Conservation (phyloP, 441 rosid genomes). For the Pelargonium fulgidum region DNA sequence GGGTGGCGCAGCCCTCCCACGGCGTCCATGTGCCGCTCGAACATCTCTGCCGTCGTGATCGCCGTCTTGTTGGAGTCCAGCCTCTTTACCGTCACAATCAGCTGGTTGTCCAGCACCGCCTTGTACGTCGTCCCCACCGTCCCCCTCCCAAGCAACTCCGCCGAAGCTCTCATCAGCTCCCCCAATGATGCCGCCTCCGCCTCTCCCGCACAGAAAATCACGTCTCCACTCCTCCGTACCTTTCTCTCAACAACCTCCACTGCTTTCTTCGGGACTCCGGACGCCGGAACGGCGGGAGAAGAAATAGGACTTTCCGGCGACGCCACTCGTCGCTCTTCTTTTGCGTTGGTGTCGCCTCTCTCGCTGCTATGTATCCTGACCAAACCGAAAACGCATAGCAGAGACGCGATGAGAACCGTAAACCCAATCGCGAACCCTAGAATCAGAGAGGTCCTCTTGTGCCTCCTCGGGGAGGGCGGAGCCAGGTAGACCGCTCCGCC, state of each 20-base stretch:
- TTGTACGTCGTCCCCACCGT: slow-evolving; percentile 69
- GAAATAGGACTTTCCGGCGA: slow-evolving; percentile 21
- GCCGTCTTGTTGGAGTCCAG: slow-evolving; percentile 57
- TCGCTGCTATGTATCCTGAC: slow-evolving; percentile 32
- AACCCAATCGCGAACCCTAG: slow-evolving; percentile 47
- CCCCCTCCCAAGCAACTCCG: slow-evolving; percentile 83
- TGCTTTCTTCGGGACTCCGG: slow-evolving; percentile 25
- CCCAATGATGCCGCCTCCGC: slow-evolving; percentile 53
- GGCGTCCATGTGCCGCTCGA: slow-evolving; percentile 62
- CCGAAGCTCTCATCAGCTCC: slow-evolving; percentile 80
- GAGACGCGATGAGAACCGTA: slow-evolving; percentile 34
- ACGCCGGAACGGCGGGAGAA: background rate
- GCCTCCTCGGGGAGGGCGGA: slow-evolving; percentile 36
- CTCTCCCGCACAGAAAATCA: slow-evolving; percentile 64
- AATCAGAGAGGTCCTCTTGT: slow-evolving; percentile 31
- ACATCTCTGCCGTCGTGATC: slow-evolving; percentile 37
- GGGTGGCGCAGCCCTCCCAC: slow-evolving; percentile 68
- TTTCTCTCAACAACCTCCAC: slow-evolving; percentile 20
- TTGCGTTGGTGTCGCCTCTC: slow-evolving; percentile 14
- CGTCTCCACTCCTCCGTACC: slow-evolving; percentile 39
- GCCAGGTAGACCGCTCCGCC: slow-evolving; percentile 35
- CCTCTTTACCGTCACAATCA: slow-evolving; percentile 69
- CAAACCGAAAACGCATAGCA: slow-evolving; percentile 33
- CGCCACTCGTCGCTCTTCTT: slow-evolving; percentile 20
- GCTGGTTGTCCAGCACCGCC: slow-evolving; percentile 60